Evolutionary conservation across 257 asterid species (phyloP), one percentile per base, ranked within the genome.

Genomic region (Parsonsia alboflavescens): DNA sequence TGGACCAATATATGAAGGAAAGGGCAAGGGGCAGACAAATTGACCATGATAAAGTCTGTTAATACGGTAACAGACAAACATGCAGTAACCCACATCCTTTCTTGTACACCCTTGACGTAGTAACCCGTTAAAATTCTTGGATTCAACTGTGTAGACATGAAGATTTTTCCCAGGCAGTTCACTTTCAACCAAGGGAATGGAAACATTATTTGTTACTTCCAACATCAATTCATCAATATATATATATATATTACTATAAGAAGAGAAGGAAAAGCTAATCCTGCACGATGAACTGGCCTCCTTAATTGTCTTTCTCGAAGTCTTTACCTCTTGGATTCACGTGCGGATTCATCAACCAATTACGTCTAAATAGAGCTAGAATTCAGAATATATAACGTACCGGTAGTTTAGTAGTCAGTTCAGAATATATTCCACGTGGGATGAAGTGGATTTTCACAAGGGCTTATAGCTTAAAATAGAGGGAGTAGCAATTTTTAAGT

Each of bases 251-350:
- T n/a, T n/a, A n/a, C n/a, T n/a, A 33, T 33, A 33, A 33, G 39
- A 33, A 33, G 39, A 33, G 3, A 33, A 1, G 39, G 39, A n/a
- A 72, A 33, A 22, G 41, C 6, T 11, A 22, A 24, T n/a, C 24
- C 16, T 56, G 50, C 50, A 68, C 68, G 59, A 57, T 6, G 19
- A 39, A 64, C 11, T 52, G 68, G 59, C 73, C 61, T 49, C 53
- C 22, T 62, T 13, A 15, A 54, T 36, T 54, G 26, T 22, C 56
- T 58, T 26, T 46, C 70, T 17, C 3, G 42, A 63, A 30, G 26
- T 45, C 22, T 57, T 44, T 50, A 42, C 53, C 28, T 61, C 44
- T 26, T 61, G 67, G 21, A 28, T 21, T 61, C 61, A 19, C 46
- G 46, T 7, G 7, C 13, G 24, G 28, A 54, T 46, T 46, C 50